Evolutionary conservation across 2,329 filamentous ascomycete species (phyloP).

Genomic region (Tolypocladium inflatum): DNA sequence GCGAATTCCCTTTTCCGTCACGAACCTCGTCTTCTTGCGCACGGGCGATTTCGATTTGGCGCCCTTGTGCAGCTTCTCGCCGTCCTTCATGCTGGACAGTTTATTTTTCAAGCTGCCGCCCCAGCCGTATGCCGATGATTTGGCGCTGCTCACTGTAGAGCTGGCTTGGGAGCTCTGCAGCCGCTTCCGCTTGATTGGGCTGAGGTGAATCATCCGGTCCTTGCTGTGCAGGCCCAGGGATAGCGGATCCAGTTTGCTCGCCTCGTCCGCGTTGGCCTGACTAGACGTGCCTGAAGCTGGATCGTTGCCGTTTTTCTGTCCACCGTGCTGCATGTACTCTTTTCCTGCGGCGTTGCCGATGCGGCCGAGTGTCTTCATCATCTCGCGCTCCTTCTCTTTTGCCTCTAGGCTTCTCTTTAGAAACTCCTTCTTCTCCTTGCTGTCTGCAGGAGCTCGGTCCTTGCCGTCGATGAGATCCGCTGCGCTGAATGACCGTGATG

Average conservation of each 20-base stretch:
- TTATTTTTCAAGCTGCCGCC: conserved; percentile 45
- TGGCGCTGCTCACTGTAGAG: conserved; percentile 14
- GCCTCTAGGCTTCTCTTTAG: conserved; percentile 54
- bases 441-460: conserved; percentile 45
- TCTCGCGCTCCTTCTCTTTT: conserved; percentile 62
- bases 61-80: conserved; percentile 36
- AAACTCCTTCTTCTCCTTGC: conserved; percentile 54
- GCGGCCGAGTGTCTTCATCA: conserved; percentile 57
- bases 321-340: conserved; percentile 55
- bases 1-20: conserved; percentile 67
- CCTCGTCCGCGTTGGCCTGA: conserved; percentile 13
- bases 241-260: conserved; percentile 30
- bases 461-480: conserved; percentile 57
- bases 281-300: conserved; percentile 3
- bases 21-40: conserved; percentile 69
- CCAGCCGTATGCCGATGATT: conserved; percentile 40
- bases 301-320: conserved; percentile 6
- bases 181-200: conserved; percentile 53
- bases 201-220: conserved; percentile 42
- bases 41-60: conserved; percentile 30
- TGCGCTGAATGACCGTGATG: conserved; percentile 40
- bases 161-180: conserved; percentile 34
- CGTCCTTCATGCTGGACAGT: conserved; percentile 51
- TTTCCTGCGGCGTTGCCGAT: conserved; percentile 57
- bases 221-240: conserved; percentile 21